A percentile compares a stretch with the other conserved stretches of the same genome.
phyloP scores from a whole-genome alignment of 257 asterid species.

The Solanum corneliomulleri region DNA sequence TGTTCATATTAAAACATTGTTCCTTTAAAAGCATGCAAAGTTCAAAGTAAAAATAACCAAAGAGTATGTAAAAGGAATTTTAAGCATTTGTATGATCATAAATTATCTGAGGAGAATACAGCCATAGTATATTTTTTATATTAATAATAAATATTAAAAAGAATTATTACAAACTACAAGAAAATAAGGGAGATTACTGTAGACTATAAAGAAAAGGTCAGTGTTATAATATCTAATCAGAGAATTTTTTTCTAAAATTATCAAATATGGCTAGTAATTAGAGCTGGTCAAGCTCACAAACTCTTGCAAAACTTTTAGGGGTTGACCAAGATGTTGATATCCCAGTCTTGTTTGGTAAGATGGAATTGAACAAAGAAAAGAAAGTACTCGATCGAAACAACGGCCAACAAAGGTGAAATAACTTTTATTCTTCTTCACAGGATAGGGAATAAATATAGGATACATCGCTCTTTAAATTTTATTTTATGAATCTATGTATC shows the following conservation, averaged over 20 bases:
- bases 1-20: no score
- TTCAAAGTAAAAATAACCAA: not conserved
- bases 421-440: not conserved
- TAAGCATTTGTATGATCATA: no score
- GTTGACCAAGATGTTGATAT: not conserved
- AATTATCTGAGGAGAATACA: no score
- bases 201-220: not conserved
- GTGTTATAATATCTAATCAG: not conserved
- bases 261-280: not conserved
- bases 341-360: no score
- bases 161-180: not conserved
- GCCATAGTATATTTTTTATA: no score
- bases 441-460: not conserved
- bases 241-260: no score
- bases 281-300: not conserved
- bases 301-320: not conserved
- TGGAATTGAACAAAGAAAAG: fast-evolving
- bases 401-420: fast-evolving
- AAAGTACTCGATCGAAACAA: no score
- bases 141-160: no score
- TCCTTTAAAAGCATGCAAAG: not conserved
- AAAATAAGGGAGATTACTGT: not conserved
- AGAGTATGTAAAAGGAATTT: not conserved
- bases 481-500: no score
- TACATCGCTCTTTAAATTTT: not conserved